Evolutionary conservation across 2,329 filamentous ascomycete genomes (phyloP).

Genomic region (Monilinia fructigena): DNA sequence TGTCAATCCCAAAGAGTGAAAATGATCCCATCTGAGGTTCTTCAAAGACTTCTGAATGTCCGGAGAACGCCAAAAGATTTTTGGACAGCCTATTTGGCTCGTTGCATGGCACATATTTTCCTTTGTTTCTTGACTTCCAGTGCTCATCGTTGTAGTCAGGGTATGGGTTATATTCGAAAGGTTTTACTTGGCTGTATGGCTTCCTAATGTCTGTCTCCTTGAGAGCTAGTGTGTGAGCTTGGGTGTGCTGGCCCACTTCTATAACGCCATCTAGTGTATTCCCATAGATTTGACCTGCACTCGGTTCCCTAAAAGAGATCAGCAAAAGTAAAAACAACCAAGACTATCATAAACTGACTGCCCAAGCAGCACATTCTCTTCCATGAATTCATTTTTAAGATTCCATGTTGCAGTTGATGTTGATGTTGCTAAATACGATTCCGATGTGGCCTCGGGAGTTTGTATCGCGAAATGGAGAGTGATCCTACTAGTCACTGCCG

Average conservation of each 20-base stretch:
- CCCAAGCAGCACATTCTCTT: slow-evolving; percentile 29
- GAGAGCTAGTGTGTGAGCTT: slow-evolving; percentile 40
- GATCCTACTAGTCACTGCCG: not conserved
- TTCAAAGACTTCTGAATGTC: slow-evolving; percentile 58
- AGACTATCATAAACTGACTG: slow-evolving; percentile 24
- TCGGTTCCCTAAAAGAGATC: slow-evolving; percentile 42
- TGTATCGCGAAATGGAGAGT: slow-evolving; percentile 6
- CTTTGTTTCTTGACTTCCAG: slow-evolving; percentile 58
- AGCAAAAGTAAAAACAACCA: slow-evolving; percentile 27
- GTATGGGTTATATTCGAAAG: slow-evolving; percentile 67
- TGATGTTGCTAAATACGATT: not conserved
- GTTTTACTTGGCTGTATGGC: slow-evolving; percentile 49
- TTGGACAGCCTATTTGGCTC: slow-evolving; percentile 54
- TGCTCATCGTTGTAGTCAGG: slow-evolving; percentile 63
- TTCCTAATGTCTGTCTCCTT: slow-evolving; percentile 37
- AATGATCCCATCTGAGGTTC: slow-evolving; percentile 62
- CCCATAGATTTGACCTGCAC: slow-evolving; percentile 55
- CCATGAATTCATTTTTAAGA: slow-evolving; percentile 27
- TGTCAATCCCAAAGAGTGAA: slow-evolving; percentile 58
- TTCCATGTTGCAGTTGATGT: not conserved
- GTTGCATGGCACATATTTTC: slow-evolving; percentile 61
- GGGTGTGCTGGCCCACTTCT: slow-evolving; percentile 39
- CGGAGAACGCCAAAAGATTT: slow-evolving; percentile 65
- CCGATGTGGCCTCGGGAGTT: not conserved
- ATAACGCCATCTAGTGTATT: slow-evolving; percentile 52